Conservation (phyloP, 768 basidiomycete genomes). For the Rhodosporidiobolus sp. region DNA sequence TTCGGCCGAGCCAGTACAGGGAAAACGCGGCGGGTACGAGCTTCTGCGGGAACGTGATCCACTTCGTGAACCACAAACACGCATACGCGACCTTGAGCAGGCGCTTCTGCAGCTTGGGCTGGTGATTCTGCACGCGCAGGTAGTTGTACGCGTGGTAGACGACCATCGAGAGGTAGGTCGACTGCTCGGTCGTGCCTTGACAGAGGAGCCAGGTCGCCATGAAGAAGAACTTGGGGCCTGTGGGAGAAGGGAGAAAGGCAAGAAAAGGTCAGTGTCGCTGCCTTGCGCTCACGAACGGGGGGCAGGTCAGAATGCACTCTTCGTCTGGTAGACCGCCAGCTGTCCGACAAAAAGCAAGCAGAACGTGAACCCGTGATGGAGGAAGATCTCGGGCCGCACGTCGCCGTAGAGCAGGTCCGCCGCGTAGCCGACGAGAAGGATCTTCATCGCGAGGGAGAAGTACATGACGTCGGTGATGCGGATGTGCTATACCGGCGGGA, state of each 20-base stretch:
- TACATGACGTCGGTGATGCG: conserved; percentile 8
- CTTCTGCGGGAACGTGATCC: background rate
- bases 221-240: too few relatives aligned
- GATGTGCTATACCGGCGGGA: background rate
- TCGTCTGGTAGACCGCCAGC: background rate
- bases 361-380: conserved; percentile 5
- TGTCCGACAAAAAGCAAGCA: background rate
- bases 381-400: background rate
- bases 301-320: background rate
- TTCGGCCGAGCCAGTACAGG: background rate
- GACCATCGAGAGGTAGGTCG: background rate
- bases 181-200: too few relatives aligned
- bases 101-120: background rate
- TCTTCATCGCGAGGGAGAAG: conserved; percentile 13
- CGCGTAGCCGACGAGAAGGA: conserved; percentile 16
- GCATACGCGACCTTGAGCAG: background rate
- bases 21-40: background rate
- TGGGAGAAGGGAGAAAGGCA: too few relatives aligned
- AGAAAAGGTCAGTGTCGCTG: background rate
- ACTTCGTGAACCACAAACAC: background rate
- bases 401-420: conserved; percentile 19
- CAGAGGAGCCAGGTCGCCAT: too few relatives aligned
- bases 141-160: background rate
- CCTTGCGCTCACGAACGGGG: too few relatives aligned
- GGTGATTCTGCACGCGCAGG: background rate